Percentiles rank a stretch among this genome's conserved stretches.
phyloP scores from a whole-genome alignment of 768 basidiomycete species.

The Termitomyces sp. region DNA sequence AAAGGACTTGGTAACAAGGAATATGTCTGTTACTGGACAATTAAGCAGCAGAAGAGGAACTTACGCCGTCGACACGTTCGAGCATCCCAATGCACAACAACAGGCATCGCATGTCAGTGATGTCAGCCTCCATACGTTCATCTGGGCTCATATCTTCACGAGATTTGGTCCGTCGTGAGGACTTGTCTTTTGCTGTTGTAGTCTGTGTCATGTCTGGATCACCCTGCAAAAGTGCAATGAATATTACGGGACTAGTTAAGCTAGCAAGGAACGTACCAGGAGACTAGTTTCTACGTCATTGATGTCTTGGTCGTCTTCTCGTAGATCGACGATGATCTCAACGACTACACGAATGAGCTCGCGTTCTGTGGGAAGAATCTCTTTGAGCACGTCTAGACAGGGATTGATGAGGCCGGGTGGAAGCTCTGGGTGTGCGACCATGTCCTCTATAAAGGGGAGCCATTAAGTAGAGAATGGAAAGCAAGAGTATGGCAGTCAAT shows the following conservation, averaged over 20 bases:
- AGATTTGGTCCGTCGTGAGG: slow-evolving; percentile 37
- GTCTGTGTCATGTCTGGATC: slow-evolving; percentile 27
- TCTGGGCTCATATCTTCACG: slow-evolving; percentile 64
- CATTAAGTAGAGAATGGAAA: neutral
- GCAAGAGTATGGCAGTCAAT: neutral
- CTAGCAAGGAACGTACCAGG: slow-evolving; percentile 10
- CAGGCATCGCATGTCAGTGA: slow-evolving; percentile 80
- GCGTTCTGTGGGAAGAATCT: slow-evolving; percentile 79
- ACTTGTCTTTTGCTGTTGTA: slow-evolving; percentile 28
- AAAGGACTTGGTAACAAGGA: slow-evolving; percentile 45
- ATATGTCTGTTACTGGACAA: slow-evolving; percentile 32
- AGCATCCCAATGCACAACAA: slow-evolving; percentile 83
- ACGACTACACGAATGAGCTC: slow-evolving; percentile 88
- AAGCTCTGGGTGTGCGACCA: slow-evolving; percentile 81
- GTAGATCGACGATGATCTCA: slow-evolving; percentile 78
- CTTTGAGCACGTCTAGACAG: slow-evolving; percentile 84
- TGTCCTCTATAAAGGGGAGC: slow-evolving; percentile 59
- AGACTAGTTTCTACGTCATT: slow-evolving; percentile 24
- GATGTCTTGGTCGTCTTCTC: slow-evolving; percentile 41
- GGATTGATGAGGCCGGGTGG: slow-evolving; percentile 77
- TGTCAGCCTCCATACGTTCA: slow-evolving; percentile 62
- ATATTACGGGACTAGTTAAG: neutral
- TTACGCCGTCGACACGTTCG: slow-evolving; percentile 86
- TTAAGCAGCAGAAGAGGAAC: slow-evolving; percentile 30
- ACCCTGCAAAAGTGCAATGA: slow-evolving; percentile 16